Evolutionary conservation across 805 yeast genomes (phyloP).

Genomic region (Cyberlindnera bimundalis): DNA sequence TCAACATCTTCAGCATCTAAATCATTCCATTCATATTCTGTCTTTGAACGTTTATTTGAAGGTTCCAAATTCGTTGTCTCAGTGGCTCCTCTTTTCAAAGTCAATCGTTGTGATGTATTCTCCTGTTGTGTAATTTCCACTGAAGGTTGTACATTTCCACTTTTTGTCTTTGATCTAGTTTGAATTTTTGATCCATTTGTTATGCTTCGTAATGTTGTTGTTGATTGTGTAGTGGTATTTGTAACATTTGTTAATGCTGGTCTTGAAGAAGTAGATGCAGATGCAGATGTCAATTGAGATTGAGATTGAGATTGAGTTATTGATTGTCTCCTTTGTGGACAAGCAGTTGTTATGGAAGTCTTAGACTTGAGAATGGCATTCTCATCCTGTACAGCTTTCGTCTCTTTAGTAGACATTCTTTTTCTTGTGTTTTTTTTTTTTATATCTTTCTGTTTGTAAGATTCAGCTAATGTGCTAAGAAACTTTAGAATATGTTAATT

Average conservation of each 20-base stretch:
- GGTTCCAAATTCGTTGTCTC: slow-evolving; percentile 35
- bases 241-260: slow-evolving; percentile 28
- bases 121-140: too few species aligned
- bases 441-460: too few species aligned
- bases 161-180: slow-evolving; percentile 5
- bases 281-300: neutral
- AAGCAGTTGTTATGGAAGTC: slow-evolving; percentile 2
- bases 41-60: slow-evolving; percentile 18
- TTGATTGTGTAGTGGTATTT: slow-evolving; percentile 17
- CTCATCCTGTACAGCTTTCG: slow-evolving; percentile 20
- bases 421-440: neutral
- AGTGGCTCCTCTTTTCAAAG: slow-evolving; percentile 50
- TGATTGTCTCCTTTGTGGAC: slow-evolving; percentile 5
- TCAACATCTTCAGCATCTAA: slow-evolving; percentile 65
- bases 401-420: slow-evolving; percentile 15
- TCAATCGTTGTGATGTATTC: slow-evolving; percentile 24
- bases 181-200: slow-evolving; percentile 4
- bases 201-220: slow-evolving; percentile 5
- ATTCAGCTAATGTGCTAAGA: too few species aligned
- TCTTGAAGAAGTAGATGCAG: slow-evolving; percentile 12
- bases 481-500: too few species aligned
- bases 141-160: neutral
- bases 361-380: slow-evolving; percentile 17
- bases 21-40: slow-evolving; percentile 37
- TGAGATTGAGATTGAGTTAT: neutral